phyloP scores from a whole-genome alignment of 768 basidiomycete genomes.

The Lyophyllum shimeji region DNA sequence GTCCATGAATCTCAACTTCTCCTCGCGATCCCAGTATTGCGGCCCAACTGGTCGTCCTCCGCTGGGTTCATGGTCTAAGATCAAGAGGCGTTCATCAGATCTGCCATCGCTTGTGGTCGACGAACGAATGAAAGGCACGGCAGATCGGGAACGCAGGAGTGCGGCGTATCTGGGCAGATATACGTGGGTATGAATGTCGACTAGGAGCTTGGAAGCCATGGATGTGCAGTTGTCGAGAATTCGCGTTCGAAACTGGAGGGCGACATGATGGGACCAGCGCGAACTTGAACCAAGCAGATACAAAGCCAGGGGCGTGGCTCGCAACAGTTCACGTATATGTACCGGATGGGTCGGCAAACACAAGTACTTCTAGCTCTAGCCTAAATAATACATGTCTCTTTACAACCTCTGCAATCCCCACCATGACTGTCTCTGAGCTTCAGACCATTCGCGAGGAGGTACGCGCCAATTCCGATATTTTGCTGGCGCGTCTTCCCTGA shows the following conservation, averaged over 20 bases:
- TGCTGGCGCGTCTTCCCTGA: neutral
- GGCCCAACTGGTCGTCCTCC: slow-evolving; percentile 79
- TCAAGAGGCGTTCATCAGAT: slow-evolving; percentile 68
- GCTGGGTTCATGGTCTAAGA: slow-evolving; percentile 78
- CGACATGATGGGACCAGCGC: neutral
- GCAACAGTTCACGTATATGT: too few species aligned
- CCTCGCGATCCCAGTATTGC: slow-evolving; percentile 77
- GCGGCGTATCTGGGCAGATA: slow-evolving; percentile 80
- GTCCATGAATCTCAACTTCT: slow-evolving; percentile 86
- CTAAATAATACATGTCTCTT: neutral
- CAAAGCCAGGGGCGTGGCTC: slow-evolving; percentile 18
- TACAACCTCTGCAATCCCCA: slow-evolving; percentile 1
- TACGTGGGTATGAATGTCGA: slow-evolving; percentile 87
- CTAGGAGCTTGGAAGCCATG: slow-evolving; percentile 40
- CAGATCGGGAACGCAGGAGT: slow-evolving; percentile 60
- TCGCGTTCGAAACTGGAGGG: neutral
- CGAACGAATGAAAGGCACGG: slow-evolving; percentile 66
- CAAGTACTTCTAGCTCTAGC: neutral
- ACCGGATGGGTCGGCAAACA: too few species aligned
- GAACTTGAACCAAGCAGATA: slow-evolving; percentile 16
- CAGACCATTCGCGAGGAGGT: slow-evolving; percentile 30
- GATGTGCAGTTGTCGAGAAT: neutral
- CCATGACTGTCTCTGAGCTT: slow-evolving; percentile 11
- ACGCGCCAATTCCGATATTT: neutral
- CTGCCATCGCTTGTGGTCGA: slow-evolving; percentile 42